These are phyloP conservation scores for Didymosphaeria variabile DNA, from an alignment of 2,329 filamentous ascomycete genomes.

Conservation along the genomic window DNA sequence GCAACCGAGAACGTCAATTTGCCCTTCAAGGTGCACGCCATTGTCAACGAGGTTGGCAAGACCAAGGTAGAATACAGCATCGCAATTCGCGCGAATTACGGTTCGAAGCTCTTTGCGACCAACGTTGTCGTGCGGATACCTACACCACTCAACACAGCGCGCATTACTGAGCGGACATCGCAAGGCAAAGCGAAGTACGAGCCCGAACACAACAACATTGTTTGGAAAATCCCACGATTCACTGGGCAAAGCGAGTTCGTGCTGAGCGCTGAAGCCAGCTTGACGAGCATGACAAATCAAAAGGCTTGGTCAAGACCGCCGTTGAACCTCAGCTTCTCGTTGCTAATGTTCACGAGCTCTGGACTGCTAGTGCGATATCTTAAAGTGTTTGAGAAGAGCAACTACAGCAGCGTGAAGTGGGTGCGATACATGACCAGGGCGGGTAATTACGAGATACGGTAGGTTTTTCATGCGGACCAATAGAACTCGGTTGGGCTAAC, in stretches of 20 bases:
- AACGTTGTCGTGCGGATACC: conserved; percentile 95
- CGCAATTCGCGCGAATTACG: conserved; percentile 96
- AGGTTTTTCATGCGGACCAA: conserved; percentile 14
- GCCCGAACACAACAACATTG: conserved; percentile 95
- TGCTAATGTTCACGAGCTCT: conserved; percentile 98
- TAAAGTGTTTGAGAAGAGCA: conserved; percentile 99
- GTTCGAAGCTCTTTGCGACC: conserved; percentile 93
- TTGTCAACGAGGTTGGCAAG: conserved; percentile 96
- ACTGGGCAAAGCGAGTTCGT: conserved; percentile 98
- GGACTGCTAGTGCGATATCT: conserved; percentile 91
- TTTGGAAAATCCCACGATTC: conserved; percentile 99
- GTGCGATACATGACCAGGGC: conserved; percentile 98
- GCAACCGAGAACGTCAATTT: conserved; percentile 98
- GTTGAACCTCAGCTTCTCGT: conserved; percentile 87
- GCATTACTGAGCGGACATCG: conserved; percentile 89
- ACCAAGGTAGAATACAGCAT: conserved; percentile 99
- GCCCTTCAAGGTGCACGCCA: conserved; percentile 98
- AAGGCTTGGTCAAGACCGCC: conserved; percentile 96
- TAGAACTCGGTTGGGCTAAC: background rate
- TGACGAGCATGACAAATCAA: conserved; percentile 98
- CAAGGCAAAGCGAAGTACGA: conserved; percentile 99
- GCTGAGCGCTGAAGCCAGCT: conserved; percentile 87
- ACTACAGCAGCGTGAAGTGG: conserved; percentile 99
- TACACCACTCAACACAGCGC: conserved; percentile 94
- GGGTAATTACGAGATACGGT: conserved; percentile 97